Evolutionary conservation across 1,284 basidiomycete genomes (phyloP).

Genomic region (Rugosomyces carneus): DNA sequence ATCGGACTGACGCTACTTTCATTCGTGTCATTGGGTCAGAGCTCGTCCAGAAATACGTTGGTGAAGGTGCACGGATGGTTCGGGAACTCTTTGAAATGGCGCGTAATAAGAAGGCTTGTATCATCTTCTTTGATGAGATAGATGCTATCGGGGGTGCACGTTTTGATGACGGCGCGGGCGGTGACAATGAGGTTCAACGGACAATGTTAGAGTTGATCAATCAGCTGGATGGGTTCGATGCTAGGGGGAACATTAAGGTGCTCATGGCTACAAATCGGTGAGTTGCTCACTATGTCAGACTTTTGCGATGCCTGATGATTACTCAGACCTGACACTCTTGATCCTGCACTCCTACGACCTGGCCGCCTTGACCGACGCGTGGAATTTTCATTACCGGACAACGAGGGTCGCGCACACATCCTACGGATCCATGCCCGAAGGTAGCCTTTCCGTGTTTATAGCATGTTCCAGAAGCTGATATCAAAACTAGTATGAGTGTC

Average conservation of each 20-base stretch:
- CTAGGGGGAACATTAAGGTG: slow-evolving; percentile 98
- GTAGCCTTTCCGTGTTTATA: slow-evolving; percentile 31
- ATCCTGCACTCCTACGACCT: slow-evolving; percentile 93
- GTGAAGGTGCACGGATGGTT: slow-evolving; percentile 98
- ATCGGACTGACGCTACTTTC: slow-evolving; percentile 98
- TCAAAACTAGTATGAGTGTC: slow-evolving; percentile 80
- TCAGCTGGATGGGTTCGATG: slow-evolving; percentile 98
- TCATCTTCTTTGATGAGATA: slow-evolving; percentile 99
- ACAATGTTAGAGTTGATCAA: slow-evolving; percentile 99
- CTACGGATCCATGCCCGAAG: slow-evolving; percentile 95
- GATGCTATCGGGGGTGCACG: slow-evolving; percentile 98
- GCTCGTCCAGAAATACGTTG: slow-evolving; percentile 98
- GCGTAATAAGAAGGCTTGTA: slow-evolving; percentile 97
- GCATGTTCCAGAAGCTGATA: background rate
- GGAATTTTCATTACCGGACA: slow-evolving; percentile 94
- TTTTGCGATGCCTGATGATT: slow-evolving; percentile 6
- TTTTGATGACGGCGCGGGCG: slow-evolving; percentile 98
- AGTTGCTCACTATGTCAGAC: slow-evolving; percentile 17
- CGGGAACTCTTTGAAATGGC: slow-evolving; percentile 99
- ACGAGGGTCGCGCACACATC: slow-evolving; percentile 95
- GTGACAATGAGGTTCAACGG: slow-evolving; percentile 98
- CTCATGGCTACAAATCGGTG: slow-evolving; percentile 98
- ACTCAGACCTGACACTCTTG: slow-evolving; percentile 90
- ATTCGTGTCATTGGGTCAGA: slow-evolving; percentile 99
- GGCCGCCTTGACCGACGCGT: slow-evolving; percentile 95